A percentile compares a stretch with the other conserved stretches of the same genome.
Conservation (phyloP, 108 stramenopile genomes). For the Asterionellopsis glacialis region DNA sequence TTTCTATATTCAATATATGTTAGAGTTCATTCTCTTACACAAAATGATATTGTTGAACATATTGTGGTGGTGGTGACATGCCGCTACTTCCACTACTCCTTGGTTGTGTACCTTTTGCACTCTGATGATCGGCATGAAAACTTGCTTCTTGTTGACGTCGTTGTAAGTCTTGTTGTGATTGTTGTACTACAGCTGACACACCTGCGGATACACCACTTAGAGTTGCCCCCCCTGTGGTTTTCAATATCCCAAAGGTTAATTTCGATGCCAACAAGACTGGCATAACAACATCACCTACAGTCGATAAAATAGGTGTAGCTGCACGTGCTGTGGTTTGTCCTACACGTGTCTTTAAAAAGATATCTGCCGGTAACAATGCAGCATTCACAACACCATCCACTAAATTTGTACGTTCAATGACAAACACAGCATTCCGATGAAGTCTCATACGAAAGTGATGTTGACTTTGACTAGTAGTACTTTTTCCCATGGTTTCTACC, state of each 20-base stretch:
- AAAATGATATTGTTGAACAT: too few relatives aligned
- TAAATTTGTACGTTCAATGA: conserved; percentile 76
- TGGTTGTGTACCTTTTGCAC: too few relatives aligned
- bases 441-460: conserved; percentile 34
- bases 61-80: too few relatives aligned
- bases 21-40: too few relatives aligned
- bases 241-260: conserved; percentile 56
- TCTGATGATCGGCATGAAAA: neutral
- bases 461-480: neutral
- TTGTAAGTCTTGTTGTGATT: conserved; percentile 9
- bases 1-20: too few relatives aligned
- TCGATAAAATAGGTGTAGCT: conserved; percentile 55
- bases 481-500: conserved; percentile 26
- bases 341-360: conserved; percentile 58
- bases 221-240: conserved; percentile 59
- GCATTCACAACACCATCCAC: conserved; percentile 61
- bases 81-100: too few relatives aligned
- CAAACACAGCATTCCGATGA: conserved; percentile 80
- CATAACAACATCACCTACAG: conserved; percentile 50
- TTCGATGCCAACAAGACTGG: conserved; percentile 63
- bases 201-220: conserved; percentile 64
- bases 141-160: conserved; percentile 1
- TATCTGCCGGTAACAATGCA: conserved; percentile 65
- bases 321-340: conserved; percentile 44
- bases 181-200: conserved; percentile 46